Evolutionary conservation across 768 basidiomycete genomes (phyloP).

Genomic region (Psilocybe cyanescens): DNA sequence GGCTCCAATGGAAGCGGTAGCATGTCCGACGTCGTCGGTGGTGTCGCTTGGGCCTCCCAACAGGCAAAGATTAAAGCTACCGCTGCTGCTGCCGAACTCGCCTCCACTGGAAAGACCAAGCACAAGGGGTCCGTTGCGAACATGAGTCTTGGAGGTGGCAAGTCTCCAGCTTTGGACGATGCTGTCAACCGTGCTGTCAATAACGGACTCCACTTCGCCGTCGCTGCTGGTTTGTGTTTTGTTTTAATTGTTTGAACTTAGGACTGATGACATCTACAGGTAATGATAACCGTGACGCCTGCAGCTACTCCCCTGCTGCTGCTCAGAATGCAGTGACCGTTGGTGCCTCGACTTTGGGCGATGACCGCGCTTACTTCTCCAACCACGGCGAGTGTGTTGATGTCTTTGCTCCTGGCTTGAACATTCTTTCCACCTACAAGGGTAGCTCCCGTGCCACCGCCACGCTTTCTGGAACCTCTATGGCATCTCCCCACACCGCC

Average conservation of each 20-base stretch:
- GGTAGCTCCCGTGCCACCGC: conserved; percentile 61
- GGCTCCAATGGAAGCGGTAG: conserved; percentile 94
- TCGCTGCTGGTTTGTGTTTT: conserved; percentile 81
- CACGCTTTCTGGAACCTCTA: conserved; percentile 89
- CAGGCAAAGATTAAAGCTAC: conserved; percentile 55
- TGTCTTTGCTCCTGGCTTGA: conserved; percentile 89
- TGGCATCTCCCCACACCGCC: conserved; percentile 93
- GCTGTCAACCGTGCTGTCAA: conserved; percentile 87
- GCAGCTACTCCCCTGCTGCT: conserved; percentile 90
- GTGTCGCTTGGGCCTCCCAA: conserved; percentile 80
- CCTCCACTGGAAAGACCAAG: conserved; percentile 72
- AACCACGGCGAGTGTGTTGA: conserved; percentile 93
- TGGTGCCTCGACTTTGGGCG: conserved; percentile 83
- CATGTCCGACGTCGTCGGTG: conserved; percentile 92
- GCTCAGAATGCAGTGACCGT: conserved; percentile 93
- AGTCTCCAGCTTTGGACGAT: conserved; percentile 81
- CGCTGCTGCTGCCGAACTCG: conserved; percentile 68
- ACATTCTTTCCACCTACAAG: conserved; percentile 89
- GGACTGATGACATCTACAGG: conserved; percentile 36
- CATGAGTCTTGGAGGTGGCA: conserved; percentile 98
- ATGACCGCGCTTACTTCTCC: conserved; percentile 90
- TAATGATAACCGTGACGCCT: conserved; percentile 88
- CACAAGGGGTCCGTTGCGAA: conserved; percentile 97
- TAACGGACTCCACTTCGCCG: conserved; percentile 91
- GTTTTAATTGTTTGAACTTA: not conserved